Base-by-base conservation (phyloP, 2,329 filamentous ascomycete genomes). In the Pestalotiopsis sp. region DNA sequence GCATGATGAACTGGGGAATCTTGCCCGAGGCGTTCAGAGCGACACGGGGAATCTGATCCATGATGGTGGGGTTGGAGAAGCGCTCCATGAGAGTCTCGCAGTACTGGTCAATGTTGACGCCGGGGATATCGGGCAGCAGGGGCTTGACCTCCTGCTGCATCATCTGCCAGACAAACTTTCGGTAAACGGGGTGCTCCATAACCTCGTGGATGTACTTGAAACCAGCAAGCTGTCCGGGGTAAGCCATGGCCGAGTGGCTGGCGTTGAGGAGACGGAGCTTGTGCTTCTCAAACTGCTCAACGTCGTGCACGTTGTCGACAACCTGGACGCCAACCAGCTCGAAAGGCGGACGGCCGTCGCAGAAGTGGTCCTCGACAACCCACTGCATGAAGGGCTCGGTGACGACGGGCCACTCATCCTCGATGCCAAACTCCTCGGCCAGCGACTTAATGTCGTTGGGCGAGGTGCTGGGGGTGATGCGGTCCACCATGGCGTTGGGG, bases 331-430 rank as follows among this genome's bases (percentile, higher is more conserved):
- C 85, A 56, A 84, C 85, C 76, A 84, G 84, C 60, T 87, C 85
- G 62, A 87, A 85, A 0, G 83, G 79, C 31, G 85, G 85, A 59
- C 85, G 85, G 49, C 84, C 85, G 69, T 86, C 81, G 69, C 73
- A 78, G 76, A 87, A 87, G 68, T 83, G 78, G 78, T 87, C 85
- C 77, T 87, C 85, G 64, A 87, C 79, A 1, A 87, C 85, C 85
- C 85, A 86, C 77, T 87, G 85, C 81, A 83, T 86, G 69, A 87
- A 87, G 52, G 85, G 85, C 80, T 87, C 85, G 0, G 85, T 87
- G 23, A 87, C 85, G 5, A 87, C 85, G 0, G 85, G 85, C 85
- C 85, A 87, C 4, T 78, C 74, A 71, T 87, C 85, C 72, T 85
- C 78, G 63, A 87, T 82, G 69, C 80, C 83, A 66, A 86, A 86